Evolutionary conservation across 2,329 filamentous ascomycete species (phyloP), one percentile per base, ranked within the genome.

Genomic region (Exophiala xenobiotica): DNA sequence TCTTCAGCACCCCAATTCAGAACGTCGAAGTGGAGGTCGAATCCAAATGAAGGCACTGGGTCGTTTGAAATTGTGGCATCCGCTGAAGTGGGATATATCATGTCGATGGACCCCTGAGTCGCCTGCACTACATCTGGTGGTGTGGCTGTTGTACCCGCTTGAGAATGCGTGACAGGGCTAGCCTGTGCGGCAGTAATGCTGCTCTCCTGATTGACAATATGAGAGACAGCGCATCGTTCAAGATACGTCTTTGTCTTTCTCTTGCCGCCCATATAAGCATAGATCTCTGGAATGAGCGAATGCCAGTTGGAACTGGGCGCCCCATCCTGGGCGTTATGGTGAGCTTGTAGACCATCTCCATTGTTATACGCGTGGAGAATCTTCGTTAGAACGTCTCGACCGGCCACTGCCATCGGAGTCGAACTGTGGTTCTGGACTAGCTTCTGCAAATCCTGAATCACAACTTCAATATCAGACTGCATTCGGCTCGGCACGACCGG

Each of bases 301-400:
- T 61, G 54, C 16, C 24, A 37, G 16, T 16, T 46, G 20, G 27
- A 24, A 16, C 38, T 47, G 5, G 29, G n/a, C 6, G 19, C n/a
- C 19, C 12, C 7, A 8, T 23, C 35, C 14, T 14, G 29, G 16
- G 5, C 16, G 5, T 4, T 52, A 51, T 12, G 53, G 56, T 44
- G 54, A 37, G 56, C 48, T 20, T 42, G 19, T 8, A 27, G 49
- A 8, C 38, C 35, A 3, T 51, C 52, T 12, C 53, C 56, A 26
- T 57, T 57, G n/a, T 62, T 58, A 49, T 39, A 39, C 11, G 63
- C 58, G 45, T 63, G 59, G 14, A 65, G 51, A 54, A 65, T 63
- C 45, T 61, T 63, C 31, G 51, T 54, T 20, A 65, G 47, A 24
- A 61, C 54, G 33, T 58, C 58, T 35, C 56, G 54, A 7, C 63